Base-by-base conservation (phyloP, 345 rosid genomes). In the Aethionema arabicum region DNA sequence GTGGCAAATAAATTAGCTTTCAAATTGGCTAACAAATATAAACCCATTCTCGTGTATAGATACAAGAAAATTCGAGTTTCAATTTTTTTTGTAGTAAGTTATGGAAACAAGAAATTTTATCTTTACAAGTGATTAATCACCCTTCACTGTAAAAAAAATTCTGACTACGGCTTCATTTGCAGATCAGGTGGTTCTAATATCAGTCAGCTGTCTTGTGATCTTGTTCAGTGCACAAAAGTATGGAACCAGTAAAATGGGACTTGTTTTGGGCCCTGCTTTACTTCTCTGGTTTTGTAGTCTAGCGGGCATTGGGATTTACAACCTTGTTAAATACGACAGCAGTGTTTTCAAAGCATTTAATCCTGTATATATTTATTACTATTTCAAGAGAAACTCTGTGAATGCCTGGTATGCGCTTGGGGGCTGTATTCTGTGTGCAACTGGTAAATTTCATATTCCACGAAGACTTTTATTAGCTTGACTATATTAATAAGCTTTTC, bases 211-310 rank as follows among this genome's bases (percentile, higher is more conserved):
- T 80, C 90, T 93, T 74, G 83, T 93, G 71, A 80, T 90, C 72
- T 82, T 93, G 81, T 93, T 93, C 79, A 87, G 99, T 73, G 85
- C 85, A 70, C 99, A 93, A 83, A 90, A 85, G 82, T 90, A 72
- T 77, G 99, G 99, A 72, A 82, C 96, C 68, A 93, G 99, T 84
- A 90, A 93, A 86, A 72, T 90, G 54, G 99, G 99, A 77, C 84
- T 93, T 75, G 85, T 50, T 54, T 79, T 93, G 32, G 99, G 97
- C 63, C 99, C 99, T 77, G 96, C 96, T 69, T 76, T 93, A 68
- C 85, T 93, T 65, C 27, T 90, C 57, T 93, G 99, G 99, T 93
- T 93, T 77, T 90, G 92, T 68, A 81, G 82, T 80, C 95, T 90
- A 64, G 97, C 95, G 4, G 85, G 85, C 54, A 69, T 86, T 63